Percentiles rank a stretch among this genome's conserved stretches.
phyloP scores from a whole-genome alignment of 1,284 basidiomycete species.

The Malassezia dermatis region DNA sequence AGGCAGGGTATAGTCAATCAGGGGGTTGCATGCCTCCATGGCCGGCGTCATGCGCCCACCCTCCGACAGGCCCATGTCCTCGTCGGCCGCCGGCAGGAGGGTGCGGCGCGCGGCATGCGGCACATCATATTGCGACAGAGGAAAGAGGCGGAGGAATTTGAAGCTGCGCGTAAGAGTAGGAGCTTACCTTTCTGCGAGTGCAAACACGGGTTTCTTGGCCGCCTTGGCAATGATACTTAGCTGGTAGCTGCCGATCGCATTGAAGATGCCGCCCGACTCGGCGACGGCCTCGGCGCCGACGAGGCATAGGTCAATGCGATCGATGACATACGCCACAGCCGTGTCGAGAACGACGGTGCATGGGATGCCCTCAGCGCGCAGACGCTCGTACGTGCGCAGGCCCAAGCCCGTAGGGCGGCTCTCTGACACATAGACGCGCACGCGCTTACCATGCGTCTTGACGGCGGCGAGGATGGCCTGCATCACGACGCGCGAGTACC shows the following conservation, averaged over 20 bases:
- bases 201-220: slow-evolving; percentile 89
- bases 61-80: not conserved
- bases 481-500: slow-evolving; percentile 90
- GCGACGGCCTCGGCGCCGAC: slow-evolving; percentile 96
- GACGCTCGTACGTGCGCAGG: slow-evolving; percentile 32
- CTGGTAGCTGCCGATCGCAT: slow-evolving; percentile 79
- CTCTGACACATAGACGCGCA: slow-evolving; percentile 95
- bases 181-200: slow-evolving; percentile 62
- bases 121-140: slow-evolving; percentile 89
- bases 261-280: slow-evolving; percentile 60
- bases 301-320: slow-evolving; percentile 83
- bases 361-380: slow-evolving; percentile 67
- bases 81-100: slow-evolving; percentile 22
- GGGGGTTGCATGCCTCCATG: slow-evolving; percentile 37
- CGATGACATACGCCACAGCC: slow-evolving; percentile 92
- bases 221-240: slow-evolving; percentile 92
- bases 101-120: slow-evolving; percentile 50
- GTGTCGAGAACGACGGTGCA: slow-evolving; percentile 91
- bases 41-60: slow-evolving; percentile 24
- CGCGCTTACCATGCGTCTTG: slow-evolving; percentile 65
- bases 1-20: slow-evolving; percentile 49
- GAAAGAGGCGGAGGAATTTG: slow-evolving; percentile 94
- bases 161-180: slow-evolving; percentile 54
- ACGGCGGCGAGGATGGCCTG: slow-evolving; percentile 73
- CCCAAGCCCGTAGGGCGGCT: slow-evolving; percentile 67